A percentile compares a stretch with the other conserved stretches of the same genome.
These are phyloP conservation scores for Metschnikowia noctiluminum DNA, from an alignment of 805 yeast species.

Conservation along the genomic window DNA sequence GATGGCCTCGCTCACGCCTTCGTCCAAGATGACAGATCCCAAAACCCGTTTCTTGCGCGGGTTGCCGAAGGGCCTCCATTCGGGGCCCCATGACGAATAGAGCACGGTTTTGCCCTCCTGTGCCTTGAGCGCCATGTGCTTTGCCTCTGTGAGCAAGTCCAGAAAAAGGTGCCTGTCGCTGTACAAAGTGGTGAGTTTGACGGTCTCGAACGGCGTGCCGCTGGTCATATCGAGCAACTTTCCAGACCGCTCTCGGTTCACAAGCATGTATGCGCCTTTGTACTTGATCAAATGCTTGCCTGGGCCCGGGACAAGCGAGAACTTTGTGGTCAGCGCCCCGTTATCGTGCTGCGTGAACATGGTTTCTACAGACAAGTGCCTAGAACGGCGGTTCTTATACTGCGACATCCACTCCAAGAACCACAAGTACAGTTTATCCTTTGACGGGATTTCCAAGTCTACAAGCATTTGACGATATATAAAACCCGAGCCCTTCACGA, in stretches of 20 bases:
- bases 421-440: conserved; percentile 93
- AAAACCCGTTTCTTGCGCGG: conserved; percentile 84
- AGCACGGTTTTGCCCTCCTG: conserved; percentile 93
- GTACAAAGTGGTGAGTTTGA: conserved; percentile 86
- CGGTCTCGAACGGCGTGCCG: conserved; percentile 95
- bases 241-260: conserved; percentile 87
- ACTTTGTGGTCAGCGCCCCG: conserved; percentile 83
- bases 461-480: conserved; percentile 81
- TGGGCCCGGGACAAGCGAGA: conserved; percentile 94
- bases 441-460: conserved; percentile 88
- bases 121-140: conserved; percentile 70
- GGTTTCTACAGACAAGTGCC: conserved; percentile 91
- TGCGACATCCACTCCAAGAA: conserved; percentile 94
- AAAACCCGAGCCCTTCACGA: conserved; percentile 59
- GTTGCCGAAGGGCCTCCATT: conserved; percentile 97
- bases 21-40: conserved; percentile 82
- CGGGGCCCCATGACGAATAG: conserved; percentile 95
- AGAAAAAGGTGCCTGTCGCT: conserved; percentile 70
- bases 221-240: conserved; percentile 82
- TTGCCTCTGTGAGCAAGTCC: conserved; percentile 78
- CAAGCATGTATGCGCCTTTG: conserved; percentile 82
- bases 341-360: conserved; percentile 84
- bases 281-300: conserved; percentile 88
- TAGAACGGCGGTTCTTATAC: conserved; percentile 66
- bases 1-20: conserved; percentile 64